Percentiles rank a stretch among this genome's conserved stretches.
Evolutionary conservation across 202 grass and related monocot species (phyloP).

Genomic region (Schoenoplectus tabernaemontani): DNA sequence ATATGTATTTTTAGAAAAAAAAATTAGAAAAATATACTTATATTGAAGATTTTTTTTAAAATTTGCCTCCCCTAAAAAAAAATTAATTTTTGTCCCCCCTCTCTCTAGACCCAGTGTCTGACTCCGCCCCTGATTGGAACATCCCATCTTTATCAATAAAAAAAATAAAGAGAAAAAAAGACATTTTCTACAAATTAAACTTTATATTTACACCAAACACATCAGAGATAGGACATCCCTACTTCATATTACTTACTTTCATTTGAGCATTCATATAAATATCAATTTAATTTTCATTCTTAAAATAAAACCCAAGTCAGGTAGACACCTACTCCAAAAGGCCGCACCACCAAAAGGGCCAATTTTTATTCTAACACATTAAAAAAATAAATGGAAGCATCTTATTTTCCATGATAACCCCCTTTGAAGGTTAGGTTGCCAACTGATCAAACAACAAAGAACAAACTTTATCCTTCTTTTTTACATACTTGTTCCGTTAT

Average conservation of each 20-base stretch:
- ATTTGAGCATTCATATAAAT: not conserved
- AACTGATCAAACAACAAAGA: not conserved
- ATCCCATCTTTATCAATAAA: no score
- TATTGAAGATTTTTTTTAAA: no score
- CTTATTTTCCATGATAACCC: constrained; percentile 73
- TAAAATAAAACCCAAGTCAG: not conserved
- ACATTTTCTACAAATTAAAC: not conserved
- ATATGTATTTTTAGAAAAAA: no score
- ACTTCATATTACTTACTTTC: not conserved
- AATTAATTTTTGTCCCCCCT: no score
- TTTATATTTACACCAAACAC: not conserved
- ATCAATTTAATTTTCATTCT: not conserved
- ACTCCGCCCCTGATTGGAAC: no score
- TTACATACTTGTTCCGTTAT: not conserved
- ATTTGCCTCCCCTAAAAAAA: no score
- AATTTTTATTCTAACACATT: constrained; percentile 50
- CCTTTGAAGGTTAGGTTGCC: constrained; percentile 71
- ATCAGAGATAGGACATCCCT: not conserved
- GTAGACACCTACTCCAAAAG: constrained; percentile 59
- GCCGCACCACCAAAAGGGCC: constrained; percentile 60
- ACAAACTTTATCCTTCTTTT: not conserved
- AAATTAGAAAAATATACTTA: no score
- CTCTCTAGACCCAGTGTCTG: no score
- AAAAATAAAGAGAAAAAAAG: not conserved
- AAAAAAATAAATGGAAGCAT: constrained; percentile 87